These are phyloP conservation scores for Misopates orontium DNA, from an alignment of 257 asterid species.

Conservation along the genomic window DNA sequence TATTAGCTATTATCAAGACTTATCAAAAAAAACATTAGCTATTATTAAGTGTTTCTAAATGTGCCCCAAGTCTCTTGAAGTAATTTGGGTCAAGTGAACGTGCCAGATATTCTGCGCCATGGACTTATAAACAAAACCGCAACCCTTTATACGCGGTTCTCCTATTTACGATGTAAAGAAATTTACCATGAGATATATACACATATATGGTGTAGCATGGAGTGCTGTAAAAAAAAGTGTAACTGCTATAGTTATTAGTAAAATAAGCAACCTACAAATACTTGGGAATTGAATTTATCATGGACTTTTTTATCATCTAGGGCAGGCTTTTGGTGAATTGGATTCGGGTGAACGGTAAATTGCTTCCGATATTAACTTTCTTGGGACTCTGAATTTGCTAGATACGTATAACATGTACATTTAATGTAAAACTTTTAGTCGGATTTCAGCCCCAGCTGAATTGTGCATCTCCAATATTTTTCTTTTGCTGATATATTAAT, in stretches of 20 bases:
- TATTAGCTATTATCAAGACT: no score
- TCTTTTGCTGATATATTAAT: no score
- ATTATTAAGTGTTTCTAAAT: no score
- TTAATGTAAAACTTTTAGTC: conserved; percentile 5
- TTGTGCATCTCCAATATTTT: neutral
- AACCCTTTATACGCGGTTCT: no score
- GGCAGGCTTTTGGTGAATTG: neutral
- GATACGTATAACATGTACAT: neutral
- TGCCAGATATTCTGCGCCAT: no score
- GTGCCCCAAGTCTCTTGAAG: no score
- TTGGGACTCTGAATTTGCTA: neutral
- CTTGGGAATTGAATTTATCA: neutral
- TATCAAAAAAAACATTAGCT: no score
- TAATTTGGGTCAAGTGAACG: no score
- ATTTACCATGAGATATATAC: no score
- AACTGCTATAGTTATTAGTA: neutral
- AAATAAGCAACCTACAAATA: neutral
- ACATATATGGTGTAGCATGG: no score
- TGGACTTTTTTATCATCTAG: neutral
- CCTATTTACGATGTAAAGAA: no score
- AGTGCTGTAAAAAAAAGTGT: neutral
- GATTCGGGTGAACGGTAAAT: neutral
- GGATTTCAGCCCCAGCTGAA: neutral
- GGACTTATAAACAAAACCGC: no score
- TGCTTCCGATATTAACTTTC: neutral